Conservation (phyloP, 371 early-diverging fungal genomes). For the Umbelopsis sp. region DNA sequence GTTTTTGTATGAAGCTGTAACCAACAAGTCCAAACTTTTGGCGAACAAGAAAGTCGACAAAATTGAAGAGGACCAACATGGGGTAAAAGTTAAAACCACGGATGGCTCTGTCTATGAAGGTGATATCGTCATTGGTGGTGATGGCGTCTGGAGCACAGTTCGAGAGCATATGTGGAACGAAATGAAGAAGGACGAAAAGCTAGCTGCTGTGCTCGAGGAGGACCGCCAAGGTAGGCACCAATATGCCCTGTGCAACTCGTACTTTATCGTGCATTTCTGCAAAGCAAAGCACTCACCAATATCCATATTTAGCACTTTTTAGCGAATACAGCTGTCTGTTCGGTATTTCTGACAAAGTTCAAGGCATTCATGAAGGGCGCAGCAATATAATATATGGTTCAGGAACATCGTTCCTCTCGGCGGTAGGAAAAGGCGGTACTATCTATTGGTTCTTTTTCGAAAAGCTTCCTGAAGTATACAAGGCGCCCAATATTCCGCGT, state of each 20-base stretch:
- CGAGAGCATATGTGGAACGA: conserved; percentile 10
- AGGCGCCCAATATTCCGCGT: background rate
- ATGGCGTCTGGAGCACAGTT: background rate
- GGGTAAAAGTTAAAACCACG: background rate
- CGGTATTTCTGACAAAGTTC: background rate
- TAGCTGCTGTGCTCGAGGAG: background rate
- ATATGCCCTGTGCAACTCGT: background rate
- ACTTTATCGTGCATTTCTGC: background rate
- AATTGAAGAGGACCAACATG: background rate
- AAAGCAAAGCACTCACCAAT: too few relatives aligned
- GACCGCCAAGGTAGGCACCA: background rate
- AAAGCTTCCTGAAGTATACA: background rate
- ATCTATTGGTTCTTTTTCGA: conserved; percentile 9
- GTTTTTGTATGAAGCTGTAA: background rate
- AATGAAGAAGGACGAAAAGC: background rate
- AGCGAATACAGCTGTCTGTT: conserved; percentile 8
- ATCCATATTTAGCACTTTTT: background rate
- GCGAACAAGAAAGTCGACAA: background rate
- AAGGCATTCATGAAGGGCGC: background rate
- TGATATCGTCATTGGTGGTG: conserved; percentile 15
- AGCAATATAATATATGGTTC: background rate
- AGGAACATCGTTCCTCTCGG: background rate
- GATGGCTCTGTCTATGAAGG: conserved; percentile 14
- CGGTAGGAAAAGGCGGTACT: background rate
- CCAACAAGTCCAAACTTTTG: background rate